A percentile compares a stretch with the other conserved stretches of the same genome.
phyloP scores from a whole-genome alignment of 495 filamentous ascomycete genomes.

The Neurospora cerealis region DNA sequence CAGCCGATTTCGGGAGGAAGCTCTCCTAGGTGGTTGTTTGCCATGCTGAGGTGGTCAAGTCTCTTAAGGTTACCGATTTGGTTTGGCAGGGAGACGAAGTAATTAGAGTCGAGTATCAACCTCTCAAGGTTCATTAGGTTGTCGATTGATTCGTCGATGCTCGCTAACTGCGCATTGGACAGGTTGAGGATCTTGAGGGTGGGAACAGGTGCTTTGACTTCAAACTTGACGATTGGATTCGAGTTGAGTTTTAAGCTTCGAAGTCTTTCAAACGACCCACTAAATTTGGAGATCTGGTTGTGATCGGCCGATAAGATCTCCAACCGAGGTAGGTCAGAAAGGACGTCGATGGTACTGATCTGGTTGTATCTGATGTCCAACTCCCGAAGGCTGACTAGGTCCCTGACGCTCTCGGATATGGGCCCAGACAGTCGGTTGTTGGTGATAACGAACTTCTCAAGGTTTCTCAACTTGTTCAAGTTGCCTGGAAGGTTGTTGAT shows the following conservation, averaged over 20 bases:
- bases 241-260: constrained; percentile 79
- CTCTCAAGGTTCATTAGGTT: constrained; percentile 78
- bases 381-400: constrained; percentile 71
- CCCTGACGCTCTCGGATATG: constrained; percentile 58
- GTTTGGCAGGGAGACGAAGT: constrained; percentile 77
- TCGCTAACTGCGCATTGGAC: constrained; percentile 75
- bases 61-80: constrained; percentile 75
- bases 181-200: constrained; percentile 78
- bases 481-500: constrained; percentile 65
- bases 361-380: constrained; percentile 90
- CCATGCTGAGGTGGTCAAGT: constrained; percentile 87
- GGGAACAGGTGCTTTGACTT: constrained; percentile 63
- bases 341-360: constrained; percentile 74
- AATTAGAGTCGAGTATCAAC: constrained; percentile 86
- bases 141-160: constrained; percentile 78
- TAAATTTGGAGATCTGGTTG: constrained; percentile 81
- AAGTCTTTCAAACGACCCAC: constrained; percentile 74
- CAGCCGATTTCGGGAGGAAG: constrained; percentile 80
- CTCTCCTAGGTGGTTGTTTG: constrained; percentile 74
- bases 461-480: constrained; percentile 62
- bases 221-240: constrained; percentile 89
- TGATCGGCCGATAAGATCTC: constrained; percentile 83
- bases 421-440: constrained; percentile 78
- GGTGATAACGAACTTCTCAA: constrained; percentile 89
- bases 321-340: constrained; percentile 71